phyloP scores from a whole-genome alignment of 2,329 filamentous ascomycete species.

The Hawksworthiomyces lignivorus region DNA sequence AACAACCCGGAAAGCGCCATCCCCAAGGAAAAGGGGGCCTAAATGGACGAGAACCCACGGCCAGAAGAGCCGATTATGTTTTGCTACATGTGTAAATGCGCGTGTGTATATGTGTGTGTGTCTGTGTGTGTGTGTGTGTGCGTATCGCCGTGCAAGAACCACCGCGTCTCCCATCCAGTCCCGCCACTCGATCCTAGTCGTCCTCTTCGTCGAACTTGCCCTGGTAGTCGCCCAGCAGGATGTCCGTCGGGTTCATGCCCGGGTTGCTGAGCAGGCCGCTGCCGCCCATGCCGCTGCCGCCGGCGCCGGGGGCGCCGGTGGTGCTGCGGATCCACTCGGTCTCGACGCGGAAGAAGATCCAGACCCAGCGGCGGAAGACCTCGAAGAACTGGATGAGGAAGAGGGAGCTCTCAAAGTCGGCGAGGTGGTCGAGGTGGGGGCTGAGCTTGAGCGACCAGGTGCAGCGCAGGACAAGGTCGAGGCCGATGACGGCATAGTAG shows the following conservation, averaged over 20 bases:
- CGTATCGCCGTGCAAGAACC: too few relatives aligned
- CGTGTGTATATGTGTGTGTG: too few relatives aligned
- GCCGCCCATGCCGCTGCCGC: background rate
- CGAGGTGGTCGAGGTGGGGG: slow-evolving; percentile 72
- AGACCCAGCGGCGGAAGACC: slow-evolving; percentile 83
- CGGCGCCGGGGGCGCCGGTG: background rate
- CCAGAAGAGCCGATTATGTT: too few relatives aligned
- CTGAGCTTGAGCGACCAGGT: slow-evolving; percentile 89
- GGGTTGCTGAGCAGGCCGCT: slow-evolving; percentile 29
- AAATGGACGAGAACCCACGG: too few relatives aligned
- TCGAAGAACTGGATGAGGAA: slow-evolving; percentile 84
- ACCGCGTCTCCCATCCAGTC: too few relatives aligned
- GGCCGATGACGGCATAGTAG: slow-evolving; percentile 73
- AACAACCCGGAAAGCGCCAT: too few relatives aligned
- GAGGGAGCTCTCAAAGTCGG: slow-evolving; percentile 80
- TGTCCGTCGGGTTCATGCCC: slow-evolving; percentile 57
- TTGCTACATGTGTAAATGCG: too few relatives aligned
- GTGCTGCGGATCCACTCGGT: slow-evolving; percentile 73
- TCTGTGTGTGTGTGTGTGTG: too few relatives aligned
- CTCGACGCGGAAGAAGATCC: slow-evolving; percentile 94
- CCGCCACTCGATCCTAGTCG: too few relatives aligned
- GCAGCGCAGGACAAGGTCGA: slow-evolving; percentile 77
- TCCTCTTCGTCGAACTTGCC: slow-evolving; percentile 48
- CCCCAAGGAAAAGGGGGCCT: too few relatives aligned
- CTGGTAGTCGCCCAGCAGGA: slow-evolving; percentile 65